Base-by-base conservation (phyloP, 306 rosid genomes). In the Comarum palustre region DNA sequence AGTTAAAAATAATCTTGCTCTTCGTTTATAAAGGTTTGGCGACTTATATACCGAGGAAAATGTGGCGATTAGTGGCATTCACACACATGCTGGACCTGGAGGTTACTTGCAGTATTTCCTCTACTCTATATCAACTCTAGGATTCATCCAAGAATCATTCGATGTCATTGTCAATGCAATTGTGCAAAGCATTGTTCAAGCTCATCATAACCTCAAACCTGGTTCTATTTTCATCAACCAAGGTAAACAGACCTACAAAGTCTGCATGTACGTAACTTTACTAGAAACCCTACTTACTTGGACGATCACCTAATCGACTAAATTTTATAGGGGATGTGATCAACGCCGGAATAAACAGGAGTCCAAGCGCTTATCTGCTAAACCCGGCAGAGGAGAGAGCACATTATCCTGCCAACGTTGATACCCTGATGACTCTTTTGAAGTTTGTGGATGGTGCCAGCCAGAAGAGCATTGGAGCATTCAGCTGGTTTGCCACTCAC, bases 41-140 rank as follows among this genome's bases (percentile, higher is more conserved):
- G 71, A 84, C 47, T 45, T 92, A 57, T 92, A 90, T 27, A 88
- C 78, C 0, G 84, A 88, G 82, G 92, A 92, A 77, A 92, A 90
- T 68, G 84, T 90, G 72, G 98, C 96, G 36, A 90, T 92, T 7
- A 92, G 95, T 72, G 98, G 96, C 41, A 92, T 67, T 82, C 95
- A 88, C 65, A 88, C 98, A 7, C 98, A 90, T 73, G 96, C 96
- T 5, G 96, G 96, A 20, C 98, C 98, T 0, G 96, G 98, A 8
- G 98, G 98, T 39, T 92, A 88, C 69, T 73, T 90, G 22, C 98
- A 92, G 54, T 92, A 92, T 15, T 15, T 87, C 69, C 79, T 88
- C n/a, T 92, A 92, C 73, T 76, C 96, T 2, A 66, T 84, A 17
- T 85, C 96, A 41, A 86, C 96, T 47, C 72, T 87, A 1, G 92